Evolutionary conservation across 2,329 filamentous ascomycete genomes (phyloP), one percentile per base, ranked within the genome.

Genomic region (Epichloe elymi): DNA sequence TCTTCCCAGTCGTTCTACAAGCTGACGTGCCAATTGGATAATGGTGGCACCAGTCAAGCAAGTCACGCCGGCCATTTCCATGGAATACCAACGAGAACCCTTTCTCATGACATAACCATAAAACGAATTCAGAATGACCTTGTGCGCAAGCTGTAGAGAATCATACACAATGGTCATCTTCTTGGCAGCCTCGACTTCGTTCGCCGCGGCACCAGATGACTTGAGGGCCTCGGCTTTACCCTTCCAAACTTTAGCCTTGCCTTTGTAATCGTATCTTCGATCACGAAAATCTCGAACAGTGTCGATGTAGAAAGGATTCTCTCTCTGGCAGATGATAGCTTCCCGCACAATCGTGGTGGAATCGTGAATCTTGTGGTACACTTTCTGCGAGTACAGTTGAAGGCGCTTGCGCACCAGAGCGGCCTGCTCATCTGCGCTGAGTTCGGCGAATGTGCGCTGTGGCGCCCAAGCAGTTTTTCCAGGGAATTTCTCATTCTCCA

Each of bases 51-150:
- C 93, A 1, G 93, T 98, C 65, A 98, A 73, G 70, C 93, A 98
- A 41, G 93, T 98, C 4, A 98, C 93, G 59, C 93, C 93, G 15
- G 94, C 93, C 93, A 98, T 98, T 65, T 98, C 93, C 79, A 98
- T 84, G 17, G 93, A 98, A 65, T 98, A 98, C 93, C 93, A 98
- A 51, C 93, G 82, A 38, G 93, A 98, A 36, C 93, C 93, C 66
- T 98, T 98, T 71, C 93, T 79, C 93, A 98, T 98, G 65, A 97
- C 93, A 64, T 98, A 98, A 56, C 93, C 93, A 60, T 98, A 98
- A 73, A 98, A 98, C 51, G 89, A 95, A 73, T 98, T 98, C 51
- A 98, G 67, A 75, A 98, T 98, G 71, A 98, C 93, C 67, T 98
- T 98, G 74, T 98, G 93, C 0, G 93, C 93, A 60, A 98, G 74